Conservation (phyloP, 164 flowering plant species). For the Echeveria elegans region DNA sequence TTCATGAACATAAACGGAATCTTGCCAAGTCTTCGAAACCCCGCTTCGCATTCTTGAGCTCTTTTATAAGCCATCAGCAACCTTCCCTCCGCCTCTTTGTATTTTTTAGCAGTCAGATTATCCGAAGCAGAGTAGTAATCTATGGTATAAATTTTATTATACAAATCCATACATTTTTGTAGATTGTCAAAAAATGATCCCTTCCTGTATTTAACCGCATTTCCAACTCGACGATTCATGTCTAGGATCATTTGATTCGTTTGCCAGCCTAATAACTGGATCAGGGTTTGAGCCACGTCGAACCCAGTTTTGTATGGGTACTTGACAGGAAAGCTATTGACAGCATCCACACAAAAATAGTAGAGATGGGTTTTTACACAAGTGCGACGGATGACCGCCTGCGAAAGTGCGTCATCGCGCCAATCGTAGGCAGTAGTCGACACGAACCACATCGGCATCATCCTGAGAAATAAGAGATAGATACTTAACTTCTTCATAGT, state of each 20-base stretch:
- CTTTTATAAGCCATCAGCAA: background rate
- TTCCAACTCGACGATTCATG: background rate
- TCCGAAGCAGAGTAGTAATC: background rate
- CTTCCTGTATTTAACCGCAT: background rate
- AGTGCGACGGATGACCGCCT: background rate
- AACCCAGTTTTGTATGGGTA: background rate
- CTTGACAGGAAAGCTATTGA: background rate
- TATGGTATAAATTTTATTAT: background rate
- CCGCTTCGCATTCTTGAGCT: constrained; percentile 1
- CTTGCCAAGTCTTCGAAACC: background rate
- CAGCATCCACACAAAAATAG: background rate
- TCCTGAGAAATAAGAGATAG: background rate
- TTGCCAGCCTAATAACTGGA: background rate
- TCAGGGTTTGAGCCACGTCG: background rate
- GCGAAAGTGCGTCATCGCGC: background rate
- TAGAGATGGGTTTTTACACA: background rate
- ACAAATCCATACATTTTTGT: background rate
- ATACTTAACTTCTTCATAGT: background rate
- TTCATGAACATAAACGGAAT: background rate
- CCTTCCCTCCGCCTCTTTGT: background rate
- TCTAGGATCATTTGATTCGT: background rate
- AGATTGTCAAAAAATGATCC: background rate
- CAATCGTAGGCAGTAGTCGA: background rate
- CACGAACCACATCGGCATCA: background rate
- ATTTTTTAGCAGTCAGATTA: background rate